phyloP scores from a whole-genome alignment of 768 basidiomycete genomes.

The Leccinum barrowsii region DNA sequence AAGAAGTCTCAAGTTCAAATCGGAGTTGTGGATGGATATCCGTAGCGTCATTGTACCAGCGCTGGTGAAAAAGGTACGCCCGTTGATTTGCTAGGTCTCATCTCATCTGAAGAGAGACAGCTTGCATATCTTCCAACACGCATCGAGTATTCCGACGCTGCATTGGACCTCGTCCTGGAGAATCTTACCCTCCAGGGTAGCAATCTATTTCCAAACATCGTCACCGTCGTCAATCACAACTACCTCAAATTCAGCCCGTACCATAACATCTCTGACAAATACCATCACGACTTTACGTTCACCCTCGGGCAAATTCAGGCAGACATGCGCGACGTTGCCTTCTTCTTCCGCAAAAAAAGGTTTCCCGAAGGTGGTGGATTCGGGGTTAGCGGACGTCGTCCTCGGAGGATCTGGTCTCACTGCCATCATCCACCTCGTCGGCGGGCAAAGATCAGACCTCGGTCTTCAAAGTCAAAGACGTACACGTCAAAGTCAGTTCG shows the following conservation, averaged over 20 bases:
- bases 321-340: constrained; percentile 91
- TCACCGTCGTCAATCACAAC: constrained; percentile 75
- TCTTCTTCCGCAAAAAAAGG: constrained; percentile 88
- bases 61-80: constrained; percentile 65
- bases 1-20: constrained; percentile 86
- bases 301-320: constrained; percentile 85
- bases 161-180: constrained; percentile 87
- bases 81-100: not conserved
- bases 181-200: constrained; percentile 85
- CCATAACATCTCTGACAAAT: constrained; percentile 46
- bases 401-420: constrained; percentile 81
- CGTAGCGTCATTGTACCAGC: constrained; percentile 77
- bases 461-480: constrained; percentile 69
- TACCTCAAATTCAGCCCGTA: constrained; percentile 85
- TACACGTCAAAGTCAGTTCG: constrained; percentile 78
- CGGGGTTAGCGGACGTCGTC: constrained; percentile 81
- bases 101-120: constrained; percentile 28
- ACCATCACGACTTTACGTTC: constrained; percentile 70
- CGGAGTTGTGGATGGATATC: constrained; percentile 85
- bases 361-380: constrained; percentile 75
- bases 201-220: constrained; percentile 84
- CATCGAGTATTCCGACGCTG: constrained; percentile 88
- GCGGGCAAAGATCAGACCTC: constrained; percentile 62
- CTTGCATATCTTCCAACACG: constrained; percentile 84
- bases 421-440: constrained; percentile 59